Base-by-base conservation (phyloP, 1,139 yeast genomes). In the Chernovozyma sophiae-reginae region DNA sequence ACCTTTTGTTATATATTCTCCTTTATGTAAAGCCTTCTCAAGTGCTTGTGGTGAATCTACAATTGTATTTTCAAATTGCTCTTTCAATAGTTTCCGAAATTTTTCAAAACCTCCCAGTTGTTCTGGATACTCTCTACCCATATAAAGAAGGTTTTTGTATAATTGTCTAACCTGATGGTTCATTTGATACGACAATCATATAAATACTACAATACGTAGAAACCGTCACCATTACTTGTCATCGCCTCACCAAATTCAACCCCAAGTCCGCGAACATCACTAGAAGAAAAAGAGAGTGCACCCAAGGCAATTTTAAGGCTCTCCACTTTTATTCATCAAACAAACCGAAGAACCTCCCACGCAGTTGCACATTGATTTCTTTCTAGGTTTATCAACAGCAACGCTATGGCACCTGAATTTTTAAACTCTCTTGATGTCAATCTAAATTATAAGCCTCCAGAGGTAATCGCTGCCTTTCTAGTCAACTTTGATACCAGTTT, bases 401-500 rank as follows among this genome's bases (percentile, higher is more conserved):
- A n/a, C n/a, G n/a, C n/a, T n/a, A 20, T 20, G 23, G 23, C 6
- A 7, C 10, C 23, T 10, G 23, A 20, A 20, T 10, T 10, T 7
- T 20, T 10, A 20, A 20, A 20, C 23, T 10, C 10, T 6, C 10
- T 20, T 20, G 8, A 6, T 6, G 23, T 20, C 10, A 10, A 20
- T 20, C 23, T 10, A 20, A 20, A 13, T 11, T 19, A 28, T 19
- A 28, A 15, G 17, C 13, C 23, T 10, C 31, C 31, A 6, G 19
- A 28, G 15, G 57, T 77, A 2, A 62, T 62, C 33, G 79, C 79
- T 0, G 47, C 80, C 27, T 84, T 79, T 49, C 58, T 84, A 20
- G 74, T 79, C 11, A 72, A 80, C 44, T 84, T 84, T 53, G 86
- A 84, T 51, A 74, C 74, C 17, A 71, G 68, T 29, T 56, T 70